Evolutionary conservation across 192 early-diverging fungal genomes (phyloP), one percentile per base, ranked within the genome.

Genomic region (Coemansia biformis): DNA sequence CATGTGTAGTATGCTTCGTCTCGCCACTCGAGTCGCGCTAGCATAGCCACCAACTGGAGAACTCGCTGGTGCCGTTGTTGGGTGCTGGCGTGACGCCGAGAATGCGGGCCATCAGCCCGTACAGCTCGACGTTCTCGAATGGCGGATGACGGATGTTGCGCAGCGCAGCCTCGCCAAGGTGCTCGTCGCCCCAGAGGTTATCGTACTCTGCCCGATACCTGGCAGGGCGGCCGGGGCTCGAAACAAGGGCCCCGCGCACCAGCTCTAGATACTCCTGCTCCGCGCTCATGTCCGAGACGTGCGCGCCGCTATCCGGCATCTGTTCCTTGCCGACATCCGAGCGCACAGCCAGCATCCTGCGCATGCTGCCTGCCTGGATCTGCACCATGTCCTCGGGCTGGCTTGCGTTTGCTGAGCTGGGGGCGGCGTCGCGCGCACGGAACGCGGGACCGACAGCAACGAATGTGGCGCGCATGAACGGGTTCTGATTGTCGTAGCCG

Each of bases 401-500:
- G 2, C 45, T 57, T 13, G 49, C 9, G 37, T 57, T 53, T 15
- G 16, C 5, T 3, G 46, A 6, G 11, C 5, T 22, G 1, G 67
- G 46, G 5, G 18, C 17, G 18, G 21, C 24, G 11, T 30, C 17
- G 15, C 61, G 63, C 12, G 48, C 18, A 23, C 59, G 42, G 58
- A 89, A 86, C 4, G 77, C 61, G 0, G 88, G 87, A 3, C 90
- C 92, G 17, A 59, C 66, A 2, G 91, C 92, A 43, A 91, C 59
- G 59, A 93, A 91, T 9, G 89, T 85, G 2, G 89, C 86, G 7
- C 87, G 77, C 90, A 96, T 97, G 13, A 87, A 81, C 4, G 68
- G 59, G 26, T 81, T 54, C 51, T 75, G 30, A 64, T 86, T 78
- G 53, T 92, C 86, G 69, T 89, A 97, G 7, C 93, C 93, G 60